Evolutionary conservation across 148 eudicot species (phyloP).

Genomic region (Silene latifolia): DNA sequence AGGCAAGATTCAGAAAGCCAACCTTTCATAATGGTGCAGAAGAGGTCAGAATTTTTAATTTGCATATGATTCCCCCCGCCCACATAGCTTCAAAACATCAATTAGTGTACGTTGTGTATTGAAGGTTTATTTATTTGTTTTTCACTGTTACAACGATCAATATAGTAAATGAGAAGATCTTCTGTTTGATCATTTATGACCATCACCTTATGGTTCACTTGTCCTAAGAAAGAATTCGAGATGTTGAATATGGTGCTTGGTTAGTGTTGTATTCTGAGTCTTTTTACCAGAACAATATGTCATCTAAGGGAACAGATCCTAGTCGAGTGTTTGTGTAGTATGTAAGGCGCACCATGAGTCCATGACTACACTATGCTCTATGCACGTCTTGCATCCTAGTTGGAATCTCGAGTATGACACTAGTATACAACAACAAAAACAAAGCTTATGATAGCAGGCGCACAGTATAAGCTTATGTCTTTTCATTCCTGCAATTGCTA

Average conservation of each 20-base stretch:
- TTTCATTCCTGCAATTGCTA: neutral
- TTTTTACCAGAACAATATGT: neutral
- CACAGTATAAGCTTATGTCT: neutral
- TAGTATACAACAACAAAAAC: too few relatives aligned
- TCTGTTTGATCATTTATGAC: too few relatives aligned
- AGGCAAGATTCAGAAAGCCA: conserved; percentile 49
- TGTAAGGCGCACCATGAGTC: neutral
- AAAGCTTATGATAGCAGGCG: too few relatives aligned
- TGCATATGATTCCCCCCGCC: neutral
- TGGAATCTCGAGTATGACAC: neutral
- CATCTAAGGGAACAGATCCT: neutral
- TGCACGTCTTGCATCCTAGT: neutral
- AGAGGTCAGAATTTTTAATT: conserved; percentile 31
- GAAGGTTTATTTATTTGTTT: neutral
- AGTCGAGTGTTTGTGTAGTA: neutral
- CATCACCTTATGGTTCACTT: neutral
- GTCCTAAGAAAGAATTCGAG: neutral
- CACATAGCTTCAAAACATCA: neutral
- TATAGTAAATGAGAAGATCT: neutral
- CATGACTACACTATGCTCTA: too few relatives aligned
- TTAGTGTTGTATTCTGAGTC: neutral
- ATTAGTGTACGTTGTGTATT: neutral
- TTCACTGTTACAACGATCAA: neutral
- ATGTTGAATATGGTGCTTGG: neutral
- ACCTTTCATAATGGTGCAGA: conserved; percentile 48